phyloP scores from a whole-genome alignment of 257 asterid genomes.

The Leptodermis oblonga region DNA sequence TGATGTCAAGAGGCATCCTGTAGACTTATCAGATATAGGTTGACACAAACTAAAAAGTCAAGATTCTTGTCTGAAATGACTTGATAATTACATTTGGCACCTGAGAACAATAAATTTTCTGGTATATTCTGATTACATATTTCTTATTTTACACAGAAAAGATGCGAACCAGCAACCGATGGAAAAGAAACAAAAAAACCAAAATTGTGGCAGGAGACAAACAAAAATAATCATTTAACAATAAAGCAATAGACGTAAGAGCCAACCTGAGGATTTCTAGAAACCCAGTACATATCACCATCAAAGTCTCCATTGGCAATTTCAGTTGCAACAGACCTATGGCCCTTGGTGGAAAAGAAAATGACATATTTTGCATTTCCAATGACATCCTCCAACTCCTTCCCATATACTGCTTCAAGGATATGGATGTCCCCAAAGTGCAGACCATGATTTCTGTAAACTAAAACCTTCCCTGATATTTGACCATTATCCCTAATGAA shows the following conservation, averaged over 20 bases:
- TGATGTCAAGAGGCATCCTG: too few relatives aligned
- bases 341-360: slow-evolving; percentile 74
- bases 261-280: slow-evolving; percentile 70
- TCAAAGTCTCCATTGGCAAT: slow-evolving; percentile 95
- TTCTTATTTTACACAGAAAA: too few relatives aligned
- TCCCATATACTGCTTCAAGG: slow-evolving; percentile 55
- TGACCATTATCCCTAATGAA: slow-evolving; percentile 80
- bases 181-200: too few relatives aligned
- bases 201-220: not conserved
- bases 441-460: slow-evolving; percentile 81
- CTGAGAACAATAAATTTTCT: too few relatives aligned
- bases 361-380: slow-evolving; percentile 81
- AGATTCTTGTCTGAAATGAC: too few relatives aligned
- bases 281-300: slow-evolving; percentile 81
- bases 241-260: not conserved
- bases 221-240: too few relatives aligned
- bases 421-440: slow-evolving; percentile 76
- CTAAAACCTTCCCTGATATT: slow-evolving; percentile 66
- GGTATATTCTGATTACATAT: too few relatives aligned
- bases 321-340: slow-evolving; percentile 66
- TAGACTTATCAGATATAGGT: too few relatives aligned
- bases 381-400: slow-evolving; percentile 48
- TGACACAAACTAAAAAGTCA: too few relatives aligned
- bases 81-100: too few relatives aligned
- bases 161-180: not conserved